Percentiles rank a stretch among this genome's conserved stretches.
Conservation (phyloP, 257 asterid genomes). For the Solanum tacnaense region DNA sequence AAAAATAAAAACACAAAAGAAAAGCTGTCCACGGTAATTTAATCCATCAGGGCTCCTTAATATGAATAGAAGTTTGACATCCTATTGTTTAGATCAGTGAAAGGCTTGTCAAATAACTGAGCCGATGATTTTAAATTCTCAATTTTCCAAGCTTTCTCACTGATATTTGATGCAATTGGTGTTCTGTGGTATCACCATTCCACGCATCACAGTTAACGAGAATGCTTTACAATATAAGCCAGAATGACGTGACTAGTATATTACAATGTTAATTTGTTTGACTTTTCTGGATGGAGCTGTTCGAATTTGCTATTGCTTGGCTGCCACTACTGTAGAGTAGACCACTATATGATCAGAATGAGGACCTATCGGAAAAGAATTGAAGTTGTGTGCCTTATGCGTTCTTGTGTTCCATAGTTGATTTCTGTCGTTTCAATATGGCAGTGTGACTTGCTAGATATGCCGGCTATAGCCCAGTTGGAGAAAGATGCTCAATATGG, state of each 20-base stretch:
- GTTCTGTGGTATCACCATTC: background rate
- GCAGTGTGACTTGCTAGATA: conserved; percentile 74
- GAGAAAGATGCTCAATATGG: conserved; percentile 68
- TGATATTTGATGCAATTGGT: background rate
- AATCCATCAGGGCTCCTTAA: background rate
- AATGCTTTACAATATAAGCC: background rate
- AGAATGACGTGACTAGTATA: background rate
- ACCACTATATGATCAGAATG: background rate
- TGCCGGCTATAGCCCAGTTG: conserved; percentile 82
- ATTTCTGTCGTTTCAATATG: background rate
- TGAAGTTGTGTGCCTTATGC: background rate
- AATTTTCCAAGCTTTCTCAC: background rate
- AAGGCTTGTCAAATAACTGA: background rate
- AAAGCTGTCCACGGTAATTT: background rate
- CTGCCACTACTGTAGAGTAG: background rate
- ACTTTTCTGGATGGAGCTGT: background rate
- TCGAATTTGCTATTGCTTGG: background rate
- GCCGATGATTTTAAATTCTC: background rate
- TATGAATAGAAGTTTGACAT: background rate
- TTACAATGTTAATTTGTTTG: background rate
- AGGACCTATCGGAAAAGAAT: background rate
- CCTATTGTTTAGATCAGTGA: background rate
- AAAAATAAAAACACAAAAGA: background rate
- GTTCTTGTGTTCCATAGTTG: background rate
- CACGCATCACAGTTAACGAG: background rate